Evolutionary conservation across 208 protist genomes (phyloP).

Genomic region (Leishmania braziliensis): DNA sequence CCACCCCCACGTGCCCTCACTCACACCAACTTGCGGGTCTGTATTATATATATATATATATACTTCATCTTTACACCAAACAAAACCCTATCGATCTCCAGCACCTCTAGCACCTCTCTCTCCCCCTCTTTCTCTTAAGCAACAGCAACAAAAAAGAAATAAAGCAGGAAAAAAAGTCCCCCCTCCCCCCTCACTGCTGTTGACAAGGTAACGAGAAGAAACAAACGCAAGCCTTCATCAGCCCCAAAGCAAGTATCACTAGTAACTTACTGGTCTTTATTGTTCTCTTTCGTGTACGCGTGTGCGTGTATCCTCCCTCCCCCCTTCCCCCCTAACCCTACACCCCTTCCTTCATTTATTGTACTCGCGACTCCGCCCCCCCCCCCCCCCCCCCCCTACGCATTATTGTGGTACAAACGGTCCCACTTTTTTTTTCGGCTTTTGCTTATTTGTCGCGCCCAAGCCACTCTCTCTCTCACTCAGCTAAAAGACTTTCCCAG

Average conservation of each 20-base stretch:
- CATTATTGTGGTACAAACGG: background rate
- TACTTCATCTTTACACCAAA: background rate
- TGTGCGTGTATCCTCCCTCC: background rate
- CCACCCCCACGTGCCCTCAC: background rate
- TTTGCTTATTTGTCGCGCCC: background rate
- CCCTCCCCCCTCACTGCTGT: background rate
- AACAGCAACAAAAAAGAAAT: background rate
- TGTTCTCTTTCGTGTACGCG: background rate
- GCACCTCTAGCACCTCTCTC: background rate
- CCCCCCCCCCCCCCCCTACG: no score
- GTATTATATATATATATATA: background rate
- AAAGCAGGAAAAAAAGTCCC: background rate
- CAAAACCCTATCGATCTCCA: background rate
- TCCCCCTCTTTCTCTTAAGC: background rate
- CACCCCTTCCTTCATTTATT: conserved; percentile 5
- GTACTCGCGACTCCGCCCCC: background rate
- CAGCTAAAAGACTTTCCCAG: background rate
- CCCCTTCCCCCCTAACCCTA: background rate
- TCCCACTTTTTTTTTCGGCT: conserved; percentile 3
- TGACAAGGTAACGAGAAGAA: background rate
- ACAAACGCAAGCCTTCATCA: background rate
- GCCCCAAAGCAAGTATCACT: background rate
- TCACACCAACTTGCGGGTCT: background rate
- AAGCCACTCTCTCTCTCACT: background rate
- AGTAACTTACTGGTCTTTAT: background rate